phyloP scores from a whole-genome alignment of 2,329 filamentous ascomycete species.

The Xylaria polymorpha region DNA sequence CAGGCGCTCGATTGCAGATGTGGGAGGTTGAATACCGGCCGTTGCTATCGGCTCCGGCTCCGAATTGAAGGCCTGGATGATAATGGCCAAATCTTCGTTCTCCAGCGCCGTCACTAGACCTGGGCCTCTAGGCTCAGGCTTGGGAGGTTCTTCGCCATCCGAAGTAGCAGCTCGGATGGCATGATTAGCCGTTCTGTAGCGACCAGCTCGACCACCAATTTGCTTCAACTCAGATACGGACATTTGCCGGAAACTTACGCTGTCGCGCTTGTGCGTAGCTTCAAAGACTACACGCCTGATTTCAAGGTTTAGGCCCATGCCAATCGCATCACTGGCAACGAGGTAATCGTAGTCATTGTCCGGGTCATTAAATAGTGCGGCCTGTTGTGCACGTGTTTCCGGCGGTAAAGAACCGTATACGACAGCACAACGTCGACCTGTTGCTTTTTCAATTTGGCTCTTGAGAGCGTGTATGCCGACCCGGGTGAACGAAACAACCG shows the following conservation, averaged over 20 bases:
- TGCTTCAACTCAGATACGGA: constrained; percentile 87
- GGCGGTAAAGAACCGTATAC: constrained; percentile 93
- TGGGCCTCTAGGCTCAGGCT: constrained; percentile 49
- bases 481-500: constrained; percentile 87
- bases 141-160: constrained; percentile 37
- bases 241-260: constrained; percentile 66
- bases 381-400: constrained; percentile 92
- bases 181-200: constrained; percentile 79
- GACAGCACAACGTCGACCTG: constrained; percentile 85
- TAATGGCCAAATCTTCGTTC: constrained; percentile 70
- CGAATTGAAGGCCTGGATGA: constrained; percentile 71
- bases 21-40: constrained; percentile 81
- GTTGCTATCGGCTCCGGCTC: constrained; percentile 74
- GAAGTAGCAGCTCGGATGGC: constrained; percentile 51
- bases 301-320: constrained; percentile 95
- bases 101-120: constrained; percentile 87
- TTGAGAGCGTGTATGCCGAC: constrained; percentile 85
- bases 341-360: constrained; percentile 95
- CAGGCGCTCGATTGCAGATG: constrained; percentile 76
- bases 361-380: constrained; percentile 92
- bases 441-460: constrained; percentile 77
- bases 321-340: constrained; percentile 94
- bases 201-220: constrained; percentile 91
- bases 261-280: constrained; percentile 77
- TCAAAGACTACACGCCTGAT: constrained; percentile 94